Conservation (phyloP, 306 rosid genomes). For the Carpinus fangiana region DNA sequence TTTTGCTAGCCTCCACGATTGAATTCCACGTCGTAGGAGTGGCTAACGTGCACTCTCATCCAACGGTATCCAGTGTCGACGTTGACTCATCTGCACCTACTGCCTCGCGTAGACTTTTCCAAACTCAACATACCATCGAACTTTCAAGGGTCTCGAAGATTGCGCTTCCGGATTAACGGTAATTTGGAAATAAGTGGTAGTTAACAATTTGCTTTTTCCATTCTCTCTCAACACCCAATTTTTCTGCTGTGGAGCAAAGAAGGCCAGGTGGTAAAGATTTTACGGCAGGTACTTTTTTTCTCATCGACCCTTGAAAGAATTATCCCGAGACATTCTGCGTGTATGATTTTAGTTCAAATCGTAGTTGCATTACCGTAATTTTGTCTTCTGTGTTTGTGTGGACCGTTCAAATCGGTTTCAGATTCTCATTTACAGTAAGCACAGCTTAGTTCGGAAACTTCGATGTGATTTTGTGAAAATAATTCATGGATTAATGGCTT, state of each 20-base stretch:
- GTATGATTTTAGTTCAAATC: neutral
- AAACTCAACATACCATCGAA: neutral
- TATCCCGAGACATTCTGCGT: constrained; percentile 6
- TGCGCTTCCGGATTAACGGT: constrained; percentile 25
- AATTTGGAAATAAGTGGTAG: constrained; percentile 39
- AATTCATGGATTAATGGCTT: neutral
- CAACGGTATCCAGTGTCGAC: neutral
- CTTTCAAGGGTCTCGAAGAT: neutral
- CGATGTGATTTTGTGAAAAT: neutral
- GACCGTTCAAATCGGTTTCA: constrained; percentile 24
- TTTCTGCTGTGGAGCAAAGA: constrained; percentile 25
- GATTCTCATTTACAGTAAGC: constrained; percentile 2
- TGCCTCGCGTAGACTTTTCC: neutral
- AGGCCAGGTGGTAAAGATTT: constrained; percentile 16
- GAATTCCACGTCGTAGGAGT: neutral
- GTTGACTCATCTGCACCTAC: neutral
- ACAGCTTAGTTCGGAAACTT: neutral
- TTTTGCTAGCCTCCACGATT: neutral
- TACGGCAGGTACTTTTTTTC: constrained; percentile 24
- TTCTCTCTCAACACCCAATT: constrained; percentile 10
- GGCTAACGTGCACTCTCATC: neutral
- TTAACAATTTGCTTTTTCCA: constrained; percentile 26
- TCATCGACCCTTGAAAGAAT: constrained; percentile 12
- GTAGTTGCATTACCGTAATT: neutral
- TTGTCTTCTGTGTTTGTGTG: constrained; percentile 5